Base-by-base conservation (phyloP, 371 early-diverging fungal species). In the Basidiobolus meristosporus region DNA sequence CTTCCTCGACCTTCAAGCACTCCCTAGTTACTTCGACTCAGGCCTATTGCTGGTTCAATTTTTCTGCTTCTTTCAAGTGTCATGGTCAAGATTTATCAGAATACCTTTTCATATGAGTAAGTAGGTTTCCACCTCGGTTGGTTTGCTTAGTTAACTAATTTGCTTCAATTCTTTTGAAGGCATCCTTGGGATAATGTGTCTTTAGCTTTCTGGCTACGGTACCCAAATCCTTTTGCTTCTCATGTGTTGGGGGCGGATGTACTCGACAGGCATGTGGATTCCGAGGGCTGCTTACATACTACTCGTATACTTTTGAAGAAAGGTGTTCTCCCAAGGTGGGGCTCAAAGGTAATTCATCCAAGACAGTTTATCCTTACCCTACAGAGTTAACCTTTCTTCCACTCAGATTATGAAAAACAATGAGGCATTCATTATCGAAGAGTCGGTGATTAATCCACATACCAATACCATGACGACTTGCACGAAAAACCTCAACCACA, bases 211-310 rank as follows among this genome's bases (percentile, higher is more conserved):
- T 85, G 82, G 76, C 56, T 83, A 52, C 77, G 93, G 36, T 96
- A 96, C 59, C 97, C 97, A 28, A 96, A 96, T 55, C 97, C 97
- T n/a, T 89, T 87, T 56, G 88, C 93, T 10, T 65, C 78, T 9
- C 97, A 96, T 56, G 97, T 96, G 3, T 60, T 91, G 40, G 64
- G 89, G 0, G 70, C 78, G 7, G 97, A 96, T 58, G 88, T 92
- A 11, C 60, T 95, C 20, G 89, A 84, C 43, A 73, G 90, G 15
- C 59, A 60, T 33, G 69, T 90, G n/a, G 89, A 90, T 47, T 60
- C 69, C 22, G 67, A 65, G 3, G 90, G 91, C 9, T 61, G 74
- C 20, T 54, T 96, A 47, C 72, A 70, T 42, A 87, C 90, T 11
- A 86, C 84, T 11, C 69, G 95, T 45, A 57, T 96, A 22, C 75